These are phyloP conservation scores for Corchorus olitorius DNA, from an alignment of 345 rosid species.

Conservation along the genomic window DNA sequence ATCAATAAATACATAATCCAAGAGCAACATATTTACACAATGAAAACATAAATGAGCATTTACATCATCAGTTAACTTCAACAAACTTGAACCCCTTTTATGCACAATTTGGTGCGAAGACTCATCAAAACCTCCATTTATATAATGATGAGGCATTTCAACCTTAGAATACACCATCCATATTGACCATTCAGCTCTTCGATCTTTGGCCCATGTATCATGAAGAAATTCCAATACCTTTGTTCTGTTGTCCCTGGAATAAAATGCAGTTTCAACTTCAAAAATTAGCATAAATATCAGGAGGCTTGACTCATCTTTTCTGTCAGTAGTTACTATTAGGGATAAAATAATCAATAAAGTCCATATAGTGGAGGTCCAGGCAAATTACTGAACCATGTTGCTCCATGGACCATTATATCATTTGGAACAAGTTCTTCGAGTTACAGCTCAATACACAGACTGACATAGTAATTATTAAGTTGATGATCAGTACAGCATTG, in stretches of 20 bases:
- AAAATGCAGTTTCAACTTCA: slow-evolving; percentile 22
- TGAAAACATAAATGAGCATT: slow-evolving; percentile 25
- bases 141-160: slow-evolving; percentile 93
- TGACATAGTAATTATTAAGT: background rate
- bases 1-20: slow-evolving; percentile 24
- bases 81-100: slow-evolving; percentile 59
- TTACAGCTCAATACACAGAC: background rate
- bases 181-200: slow-evolving; percentile 96
- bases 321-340: background rate
- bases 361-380: slow-evolving; percentile 10
- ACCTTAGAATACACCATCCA: slow-evolving; percentile 97
- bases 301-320: background rate
- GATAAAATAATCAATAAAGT: background rate
- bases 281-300: background rate
- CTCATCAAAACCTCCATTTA: slow-evolving; percentile 74
- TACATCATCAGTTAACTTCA: slow-evolving; percentile 77
- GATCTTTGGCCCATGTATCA: slow-evolving; percentile 76
- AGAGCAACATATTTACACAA: slow-evolving; percentile 4
- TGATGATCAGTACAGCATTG: background rate
- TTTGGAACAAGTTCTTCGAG: background rate
- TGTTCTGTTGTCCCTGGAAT: slow-evolving; percentile 63
- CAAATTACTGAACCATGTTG: background rate
- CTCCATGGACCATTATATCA: background rate
- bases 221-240: slow-evolving; percentile 65
- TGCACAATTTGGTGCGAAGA: slow-evolving; percentile 53